Evolutionary conservation across 2,329 filamentous ascomycete species (phyloP), one percentile per base, ranked within the genome.

Genomic region (Hypocreales sp.): DNA sequence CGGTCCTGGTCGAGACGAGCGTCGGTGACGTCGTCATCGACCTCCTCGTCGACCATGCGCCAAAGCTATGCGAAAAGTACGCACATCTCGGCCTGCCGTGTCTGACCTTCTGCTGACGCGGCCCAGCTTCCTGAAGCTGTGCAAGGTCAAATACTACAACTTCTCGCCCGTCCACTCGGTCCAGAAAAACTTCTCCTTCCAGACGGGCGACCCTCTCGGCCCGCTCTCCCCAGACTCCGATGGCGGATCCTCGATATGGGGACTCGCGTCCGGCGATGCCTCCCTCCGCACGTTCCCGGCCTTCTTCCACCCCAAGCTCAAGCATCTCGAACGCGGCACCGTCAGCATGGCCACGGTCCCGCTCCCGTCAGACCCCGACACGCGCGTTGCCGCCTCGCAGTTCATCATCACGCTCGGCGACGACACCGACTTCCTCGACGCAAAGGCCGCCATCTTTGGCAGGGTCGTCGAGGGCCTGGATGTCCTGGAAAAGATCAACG

Each of bases 141-240:
- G 90, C 72, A 95, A 95, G 60, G 64, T 84, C 56, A 98, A 94
- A 61, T 98, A 95, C 60, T 98, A 94, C 72, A 95, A 95, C 61
- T 95, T 92, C 53, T 76, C 84, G 5, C 90, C 87, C 15, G 61
- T 95, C 29, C 82, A 94, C 58, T 84, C 78, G 39, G 72, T 98
- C 20, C 90, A 94, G 48, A 90, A 87, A 51, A 75, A 83, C 55
- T 95, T 94, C 56, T 92, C 86, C 34, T 93, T 93, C 55, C 87
- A 95, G 55, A 92, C 82, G 18, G 87, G 87, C 49, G 90, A 95
- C 46, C 87, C 87, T 9, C 74, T 95, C 28, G 87, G 90, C 9
- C 87, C 86, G 9, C 71, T 79, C 31, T 81, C 83, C 10, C 61
- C 71, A 40, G 72, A 84, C 25, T 93, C 86, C 41, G 83, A 95